Conservation (phyloP, 164 flowering plant genomes). For the Nymphaea thermarum region DNA sequence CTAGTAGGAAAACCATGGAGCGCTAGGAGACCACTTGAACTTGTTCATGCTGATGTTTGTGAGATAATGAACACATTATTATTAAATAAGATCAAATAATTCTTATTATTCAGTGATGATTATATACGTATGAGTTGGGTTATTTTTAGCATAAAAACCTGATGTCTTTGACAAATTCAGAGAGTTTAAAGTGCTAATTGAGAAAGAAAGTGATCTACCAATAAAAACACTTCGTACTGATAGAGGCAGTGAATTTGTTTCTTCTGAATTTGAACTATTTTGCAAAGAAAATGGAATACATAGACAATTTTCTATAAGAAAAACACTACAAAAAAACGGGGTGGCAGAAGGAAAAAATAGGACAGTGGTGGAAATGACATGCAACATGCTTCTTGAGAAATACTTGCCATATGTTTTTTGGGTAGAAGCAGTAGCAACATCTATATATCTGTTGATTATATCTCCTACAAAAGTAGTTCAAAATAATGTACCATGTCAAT, state of each 20-base stretch:
- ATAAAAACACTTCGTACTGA: background rate
- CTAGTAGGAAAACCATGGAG: background rate
- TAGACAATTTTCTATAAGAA: background rate
- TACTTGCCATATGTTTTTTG: background rate
- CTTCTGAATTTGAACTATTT: background rate
- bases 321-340: background rate
- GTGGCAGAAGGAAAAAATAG: background rate
- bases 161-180: background rate
- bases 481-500: constrained; percentile 2
- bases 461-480: constrained; percentile 5
- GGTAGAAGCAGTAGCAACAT: constrained; percentile 4
- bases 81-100: too few species aligned
- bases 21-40: background rate
- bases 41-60: background rate
- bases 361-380: background rate
- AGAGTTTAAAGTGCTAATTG: background rate
- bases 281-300: background rate
- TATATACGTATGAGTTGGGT: background rate
- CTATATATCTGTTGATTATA: background rate
- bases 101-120: too few species aligned
- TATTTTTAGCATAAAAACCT: background rate
- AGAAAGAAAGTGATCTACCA: background rate
- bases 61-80: background rate
- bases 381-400: background rate
- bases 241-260: background rate